Evolutionary conservation across 148 eudicot genomes (phyloP).

Genomic region (Pouteria glomerata): DNA sequence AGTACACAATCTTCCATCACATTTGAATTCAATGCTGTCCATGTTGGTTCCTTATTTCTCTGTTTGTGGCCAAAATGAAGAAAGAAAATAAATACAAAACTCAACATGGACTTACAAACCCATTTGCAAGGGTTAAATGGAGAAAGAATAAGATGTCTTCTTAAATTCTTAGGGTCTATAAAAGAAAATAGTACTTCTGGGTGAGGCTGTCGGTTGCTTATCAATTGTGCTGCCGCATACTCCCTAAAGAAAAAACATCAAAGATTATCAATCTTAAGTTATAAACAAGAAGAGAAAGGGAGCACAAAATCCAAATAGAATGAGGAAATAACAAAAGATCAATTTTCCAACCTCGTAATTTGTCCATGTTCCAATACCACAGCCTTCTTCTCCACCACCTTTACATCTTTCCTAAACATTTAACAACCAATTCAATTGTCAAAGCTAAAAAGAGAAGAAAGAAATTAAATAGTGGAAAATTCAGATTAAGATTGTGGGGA

Average conservation of each 20-base stretch:
- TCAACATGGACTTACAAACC: not conserved
- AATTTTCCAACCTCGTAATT: not conserved
- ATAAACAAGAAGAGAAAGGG: not conserved
- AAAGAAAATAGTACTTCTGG: not conserved
- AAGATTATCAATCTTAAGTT: not conserved
- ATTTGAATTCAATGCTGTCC: not conserved
- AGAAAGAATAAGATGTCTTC: too few species aligned
- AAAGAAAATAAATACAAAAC: not conserved
- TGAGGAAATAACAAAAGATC: not conserved
- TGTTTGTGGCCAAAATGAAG: not conserved
- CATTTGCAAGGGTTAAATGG: not conserved
- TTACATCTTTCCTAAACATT: not conserved
- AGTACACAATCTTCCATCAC: not conserved
- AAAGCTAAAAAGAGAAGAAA: not conserved
- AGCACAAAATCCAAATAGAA: not conserved
- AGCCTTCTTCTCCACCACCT: not conserved
- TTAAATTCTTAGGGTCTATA: not conserved
- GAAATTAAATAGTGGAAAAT: not conserved
- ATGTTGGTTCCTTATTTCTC: not conserved
- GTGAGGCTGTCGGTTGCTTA: not conserved
- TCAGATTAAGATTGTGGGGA: not conserved
- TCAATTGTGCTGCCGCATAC: not conserved
- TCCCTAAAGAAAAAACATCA: conserved; percentile 7
- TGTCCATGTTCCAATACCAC: not conserved
- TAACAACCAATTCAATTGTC: not conserved